Percentiles rank a stretch among this genome's conserved stretches.
Evolutionary conservation across 176 grass and related monocot genomes (phyloP).

Genomic region (Melocanna baccifera): DNA sequence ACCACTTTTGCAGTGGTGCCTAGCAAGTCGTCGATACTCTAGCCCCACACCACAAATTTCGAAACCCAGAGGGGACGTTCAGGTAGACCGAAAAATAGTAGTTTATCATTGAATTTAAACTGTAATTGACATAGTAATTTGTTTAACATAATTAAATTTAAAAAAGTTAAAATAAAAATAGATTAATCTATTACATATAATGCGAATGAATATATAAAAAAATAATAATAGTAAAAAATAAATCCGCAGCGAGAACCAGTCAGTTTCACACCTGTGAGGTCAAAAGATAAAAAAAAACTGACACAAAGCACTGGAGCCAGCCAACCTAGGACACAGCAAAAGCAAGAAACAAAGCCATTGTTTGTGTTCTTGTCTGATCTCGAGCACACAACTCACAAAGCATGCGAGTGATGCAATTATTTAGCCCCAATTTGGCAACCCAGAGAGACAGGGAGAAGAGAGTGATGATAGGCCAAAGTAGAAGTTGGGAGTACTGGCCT

Average conservation of each 20-base stretch:
- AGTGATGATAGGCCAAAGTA: background rate
- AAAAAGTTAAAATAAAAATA: too few species aligned
- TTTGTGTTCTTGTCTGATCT: conserved; percentile 6
- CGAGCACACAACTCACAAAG: background rate
- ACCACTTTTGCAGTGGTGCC: conserved; percentile 31
- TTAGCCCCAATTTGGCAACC: background rate
- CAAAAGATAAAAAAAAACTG: background rate
- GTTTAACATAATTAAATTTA: too few species aligned
- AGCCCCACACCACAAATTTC: background rate
- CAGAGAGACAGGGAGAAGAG: background rate
- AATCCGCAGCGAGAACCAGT: too few species aligned
- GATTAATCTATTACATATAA: too few species aligned
- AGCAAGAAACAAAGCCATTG: background rate
- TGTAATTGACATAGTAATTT: too few species aligned
- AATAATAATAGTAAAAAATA: too few species aligned
- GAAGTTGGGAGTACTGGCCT: background rate
- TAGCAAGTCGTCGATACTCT: background rate
- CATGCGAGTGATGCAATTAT: background rate
- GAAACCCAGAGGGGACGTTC: background rate
- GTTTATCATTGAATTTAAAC: too few species aligned
- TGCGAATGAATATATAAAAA: too few species aligned
- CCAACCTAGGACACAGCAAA: conserved; percentile 19
- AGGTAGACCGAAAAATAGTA: too few species aligned
- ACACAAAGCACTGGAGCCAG: background rate
- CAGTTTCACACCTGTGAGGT: background rate